A percentile compares a stretch with the other conserved stretches of the same genome.
Conservation (phyloP, 164 flowering plant genomes). For the Umbellularia californica region DNA sequence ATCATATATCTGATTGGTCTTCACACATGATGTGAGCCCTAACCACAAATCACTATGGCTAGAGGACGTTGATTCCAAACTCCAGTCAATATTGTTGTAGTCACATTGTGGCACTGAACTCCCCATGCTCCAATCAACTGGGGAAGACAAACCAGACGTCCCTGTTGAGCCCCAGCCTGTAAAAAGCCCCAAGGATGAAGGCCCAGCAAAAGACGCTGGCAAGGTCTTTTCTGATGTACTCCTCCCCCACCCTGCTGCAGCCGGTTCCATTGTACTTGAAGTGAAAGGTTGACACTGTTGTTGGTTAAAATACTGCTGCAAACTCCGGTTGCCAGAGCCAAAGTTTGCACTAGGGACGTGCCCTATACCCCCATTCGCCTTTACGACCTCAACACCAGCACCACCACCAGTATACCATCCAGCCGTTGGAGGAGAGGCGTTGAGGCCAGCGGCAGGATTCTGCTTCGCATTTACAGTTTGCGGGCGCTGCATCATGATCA, state of each 20-base stretch:
- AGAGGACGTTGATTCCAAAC: slow-evolving; percentile 36
- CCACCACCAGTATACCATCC: slow-evolving; percentile 40
- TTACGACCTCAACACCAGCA: slow-evolving; percentile 31
- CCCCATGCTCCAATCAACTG: slow-evolving; percentile 57
- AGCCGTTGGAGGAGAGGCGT: slow-evolving; percentile 37
- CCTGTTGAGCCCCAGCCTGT: slow-evolving; percentile 48
- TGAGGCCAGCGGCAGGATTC: slow-evolving; percentile 23
- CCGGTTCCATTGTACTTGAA: slow-evolving; percentile 26
- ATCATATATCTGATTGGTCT: slow-evolving; percentile 28
- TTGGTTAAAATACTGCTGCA: slow-evolving; percentile 43
- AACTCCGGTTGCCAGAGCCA: slow-evolving; percentile 21
- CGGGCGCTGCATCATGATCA: slow-evolving; percentile 74
- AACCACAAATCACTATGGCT: slow-evolving; percentile 35
- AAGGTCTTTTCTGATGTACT: slow-evolving; percentile 28
- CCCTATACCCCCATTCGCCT: slow-evolving; percentile 28
- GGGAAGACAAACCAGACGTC: slow-evolving; percentile 44
- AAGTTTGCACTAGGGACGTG: slow-evolving; percentile 23
- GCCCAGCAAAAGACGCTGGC: slow-evolving; percentile 23
- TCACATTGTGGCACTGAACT: slow-evolving; percentile 47
- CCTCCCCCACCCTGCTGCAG: slow-evolving; percentile 21
- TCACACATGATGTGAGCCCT: slow-evolving; percentile 29
- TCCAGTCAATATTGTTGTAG: slow-evolving; percentile 70
- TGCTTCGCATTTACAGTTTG: slow-evolving; percentile 45
- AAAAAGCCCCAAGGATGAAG: slow-evolving; percentile 66
- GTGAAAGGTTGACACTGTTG: slow-evolving; percentile 28